Conservation (phyloP, 2,329 filamentous ascomycete genomes). For the Thelonectria olida region DNA sequence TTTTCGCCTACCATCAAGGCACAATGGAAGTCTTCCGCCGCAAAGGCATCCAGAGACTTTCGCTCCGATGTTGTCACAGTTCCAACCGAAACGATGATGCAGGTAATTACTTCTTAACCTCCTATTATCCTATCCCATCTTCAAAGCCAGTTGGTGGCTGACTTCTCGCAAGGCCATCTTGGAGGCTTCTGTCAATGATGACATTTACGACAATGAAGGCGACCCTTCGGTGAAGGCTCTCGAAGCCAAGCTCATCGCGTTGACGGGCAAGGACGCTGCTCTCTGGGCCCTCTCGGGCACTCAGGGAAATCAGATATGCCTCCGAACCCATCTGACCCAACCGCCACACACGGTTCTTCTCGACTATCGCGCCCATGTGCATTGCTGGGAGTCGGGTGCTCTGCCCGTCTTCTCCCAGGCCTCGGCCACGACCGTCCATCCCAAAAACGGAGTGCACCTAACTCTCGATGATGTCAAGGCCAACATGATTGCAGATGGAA, state of each 20-base stretch:
- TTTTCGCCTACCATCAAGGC: constrained; percentile 14
- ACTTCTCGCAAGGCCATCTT: constrained; percentile 30
- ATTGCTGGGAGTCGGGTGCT: constrained; percentile 70
- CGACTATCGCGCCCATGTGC: constrained; percentile 79
- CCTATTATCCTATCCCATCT: not conserved
- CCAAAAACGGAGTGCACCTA: constrained; percentile 75
- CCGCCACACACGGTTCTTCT: constrained; percentile 40
- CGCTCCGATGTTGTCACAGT: constrained; percentile 42
- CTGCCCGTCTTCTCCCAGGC: constrained; percentile 76
- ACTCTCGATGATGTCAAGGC: constrained; percentile 76
- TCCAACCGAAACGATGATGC: constrained; percentile 39
- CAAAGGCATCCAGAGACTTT: constrained; percentile 38
- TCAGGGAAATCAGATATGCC: constrained; percentile 41
- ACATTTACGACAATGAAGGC: constrained; percentile 40
- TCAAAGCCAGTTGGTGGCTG: too few species aligned
- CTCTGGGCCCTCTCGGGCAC: constrained; percentile 40
- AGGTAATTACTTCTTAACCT: constrained; percentile 3
- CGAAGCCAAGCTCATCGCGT: constrained; percentile 30
- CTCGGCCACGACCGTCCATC: constrained; percentile 69
- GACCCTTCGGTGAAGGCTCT: constrained; percentile 39
- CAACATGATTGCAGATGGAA: constrained; percentile 38
- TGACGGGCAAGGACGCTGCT: constrained; percentile 41
- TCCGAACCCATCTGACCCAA: constrained; percentile 41
- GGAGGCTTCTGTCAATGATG: constrained; percentile 40
- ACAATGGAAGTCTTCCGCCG: constrained; percentile 4